Conservation (phyloP, 2,329 filamentous ascomycete genomes). For the Clarireedia monteithiana region DNA sequence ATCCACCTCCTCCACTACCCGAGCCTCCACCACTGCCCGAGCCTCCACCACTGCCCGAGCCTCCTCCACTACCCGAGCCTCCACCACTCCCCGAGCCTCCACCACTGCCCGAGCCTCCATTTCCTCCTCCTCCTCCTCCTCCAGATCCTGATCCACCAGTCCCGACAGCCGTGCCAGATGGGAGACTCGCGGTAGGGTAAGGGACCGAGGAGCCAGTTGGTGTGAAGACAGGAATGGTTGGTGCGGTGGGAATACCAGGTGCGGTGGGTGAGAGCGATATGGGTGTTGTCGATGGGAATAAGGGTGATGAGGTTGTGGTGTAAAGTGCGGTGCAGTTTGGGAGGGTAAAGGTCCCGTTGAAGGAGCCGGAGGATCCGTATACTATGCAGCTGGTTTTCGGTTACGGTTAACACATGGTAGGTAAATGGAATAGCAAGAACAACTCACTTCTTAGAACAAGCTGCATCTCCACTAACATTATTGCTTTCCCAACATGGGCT, state of each 20-base stretch:
- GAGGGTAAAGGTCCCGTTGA: slow-evolving; percentile 33
- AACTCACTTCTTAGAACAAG: slow-evolving; percentile 38
- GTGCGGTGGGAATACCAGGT: slow-evolving; percentile 5
- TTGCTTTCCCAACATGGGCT: slow-evolving; percentile 36
- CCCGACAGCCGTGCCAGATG: neutral
- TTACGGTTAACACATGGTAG: neutral
- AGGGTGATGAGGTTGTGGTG: slow-evolving; percentile 7
- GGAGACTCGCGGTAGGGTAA: neutral
- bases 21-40: neutral
- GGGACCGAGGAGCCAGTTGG: neutral
- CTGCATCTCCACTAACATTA: slow-evolving; percentile 35
- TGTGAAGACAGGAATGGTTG: slow-evolving; percentile 13
- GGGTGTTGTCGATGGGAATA: neutral
- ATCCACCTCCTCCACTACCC: neutral
- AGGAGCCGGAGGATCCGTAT: slow-evolving; percentile 31
- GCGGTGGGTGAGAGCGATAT: neutral
- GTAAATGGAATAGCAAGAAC: neutral
- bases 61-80: neutral
- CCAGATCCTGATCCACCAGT: slow-evolving; percentile 1
- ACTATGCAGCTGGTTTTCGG: slow-evolving; percentile 33
- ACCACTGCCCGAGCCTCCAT: too few relatives aligned
- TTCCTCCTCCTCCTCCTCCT: neutral
- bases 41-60: neutral
- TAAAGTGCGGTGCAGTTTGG: slow-evolving; percentile 22
- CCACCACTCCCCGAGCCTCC: neutral